Conservation (phyloP, 495 filamentous ascomycete species). For the Penicillium ochrochloron region DNA sequence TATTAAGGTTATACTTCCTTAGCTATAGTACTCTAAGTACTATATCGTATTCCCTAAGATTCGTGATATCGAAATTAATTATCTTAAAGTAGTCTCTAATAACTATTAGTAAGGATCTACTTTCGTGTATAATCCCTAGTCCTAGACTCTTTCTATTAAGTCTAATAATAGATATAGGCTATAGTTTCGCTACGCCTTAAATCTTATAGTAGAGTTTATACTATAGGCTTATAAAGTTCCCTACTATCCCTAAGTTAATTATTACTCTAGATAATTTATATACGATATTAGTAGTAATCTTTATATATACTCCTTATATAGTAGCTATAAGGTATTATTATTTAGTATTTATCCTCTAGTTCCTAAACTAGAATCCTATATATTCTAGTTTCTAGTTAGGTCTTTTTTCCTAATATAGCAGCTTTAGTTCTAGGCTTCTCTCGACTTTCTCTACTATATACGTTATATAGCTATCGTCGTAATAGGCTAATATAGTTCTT, state of each 20-base stretch:
- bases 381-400: constrained; percentile 4
- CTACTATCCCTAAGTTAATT: neutral
- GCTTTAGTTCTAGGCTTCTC: neutral
- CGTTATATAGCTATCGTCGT: neutral
- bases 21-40: constrained; percentile 1
- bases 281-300: constrained; percentile 1
- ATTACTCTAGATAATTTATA: constrained; percentile 5
- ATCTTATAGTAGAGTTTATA: neutral
- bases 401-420: neutral
- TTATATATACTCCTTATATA: neutral
- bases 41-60: constrained; percentile 12
- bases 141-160: neutral
- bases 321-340: neutral
- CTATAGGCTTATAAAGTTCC: constrained; percentile 4
- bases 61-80: constrained; percentile 4
- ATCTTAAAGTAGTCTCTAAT: constrained; percentile 24
- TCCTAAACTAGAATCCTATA: neutral
- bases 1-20: neutral
- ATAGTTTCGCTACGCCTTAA: neutral
- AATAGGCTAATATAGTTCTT: neutral
- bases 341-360: constrained; percentile 3
- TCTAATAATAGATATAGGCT: neutral
- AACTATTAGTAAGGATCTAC: neutral
- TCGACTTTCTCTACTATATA: neutral
- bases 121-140: constrained; percentile 1